A percentile compares a stretch with the other conserved stretches of the same genome.
phyloP scores from a whole-genome alignment of 2,329 filamentous ascomycete species.

The Drechslerella coelobrocha region DNA sequence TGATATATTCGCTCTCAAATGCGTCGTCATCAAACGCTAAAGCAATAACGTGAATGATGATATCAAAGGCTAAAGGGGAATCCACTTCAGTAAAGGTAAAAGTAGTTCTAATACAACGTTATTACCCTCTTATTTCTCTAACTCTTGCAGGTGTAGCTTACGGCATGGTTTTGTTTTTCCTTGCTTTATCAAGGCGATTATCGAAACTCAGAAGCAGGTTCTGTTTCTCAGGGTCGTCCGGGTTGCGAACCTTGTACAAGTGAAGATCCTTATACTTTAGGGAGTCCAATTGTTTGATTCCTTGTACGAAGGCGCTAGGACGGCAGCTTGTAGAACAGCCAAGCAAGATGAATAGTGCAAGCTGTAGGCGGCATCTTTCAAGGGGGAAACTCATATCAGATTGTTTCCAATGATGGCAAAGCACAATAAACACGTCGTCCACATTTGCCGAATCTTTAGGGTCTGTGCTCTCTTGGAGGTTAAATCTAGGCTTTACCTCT shows the following conservation, averaged over 20 bases:
- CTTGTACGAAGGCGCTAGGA: constrained; percentile 10
- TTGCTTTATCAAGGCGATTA: constrained; percentile 13
- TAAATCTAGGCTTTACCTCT: constrained; percentile 7
- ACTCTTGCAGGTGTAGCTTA: background rate
- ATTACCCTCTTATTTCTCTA: background rate
- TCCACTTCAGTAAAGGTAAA: background rate
- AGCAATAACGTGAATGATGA: constrained; percentile 15
- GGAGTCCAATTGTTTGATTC: background rate
- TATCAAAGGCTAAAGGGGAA: background rate
- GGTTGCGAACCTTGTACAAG: constrained; percentile 3
- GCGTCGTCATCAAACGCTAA: constrained; percentile 21
- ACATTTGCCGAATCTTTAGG: constrained; percentile 6
- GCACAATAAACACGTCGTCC: constrained; percentile 11
- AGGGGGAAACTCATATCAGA: constrained; percentile 9
- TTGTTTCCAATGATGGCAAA: constrained; percentile 16
- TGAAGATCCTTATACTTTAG: constrained; percentile 13
- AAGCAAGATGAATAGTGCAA: constrained; percentile 9
- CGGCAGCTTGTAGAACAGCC: constrained; percentile 9
- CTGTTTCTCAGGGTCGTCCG: constrained; percentile 5
- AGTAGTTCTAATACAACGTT: background rate
- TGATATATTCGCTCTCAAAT: constrained; percentile 18
- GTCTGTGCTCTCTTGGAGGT: constrained; percentile 9
- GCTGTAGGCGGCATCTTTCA: constrained; percentile 6
- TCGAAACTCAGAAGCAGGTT: constrained; percentile 9
- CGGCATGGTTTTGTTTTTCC: constrained; percentile 7